Conservation (phyloP, 192 early-diverging fungal species). For the Coemansia interrupta region DNA sequence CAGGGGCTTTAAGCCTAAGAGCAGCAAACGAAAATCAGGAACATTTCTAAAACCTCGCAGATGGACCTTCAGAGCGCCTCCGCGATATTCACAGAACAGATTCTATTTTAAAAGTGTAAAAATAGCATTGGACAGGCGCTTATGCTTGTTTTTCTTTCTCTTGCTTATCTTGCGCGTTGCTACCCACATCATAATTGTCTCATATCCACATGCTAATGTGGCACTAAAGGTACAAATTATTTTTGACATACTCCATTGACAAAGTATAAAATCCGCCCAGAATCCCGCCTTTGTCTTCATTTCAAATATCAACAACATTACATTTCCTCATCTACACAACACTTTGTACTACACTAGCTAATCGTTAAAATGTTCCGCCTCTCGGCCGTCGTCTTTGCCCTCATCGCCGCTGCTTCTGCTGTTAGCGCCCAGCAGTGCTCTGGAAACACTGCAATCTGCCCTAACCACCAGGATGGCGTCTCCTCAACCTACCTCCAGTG, state of each 20-base stretch:
- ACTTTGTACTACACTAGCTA: too few species aligned
- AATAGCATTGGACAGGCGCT: not conserved
- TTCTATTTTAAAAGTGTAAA: constrained; percentile 4
- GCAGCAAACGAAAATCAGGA: too few species aligned
- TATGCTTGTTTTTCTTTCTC: constrained; percentile 1
- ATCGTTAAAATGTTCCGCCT: constrained; percentile 5
- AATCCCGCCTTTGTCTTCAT: not conserved
- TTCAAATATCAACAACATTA: not conserved
- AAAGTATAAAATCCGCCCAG: not conserved
- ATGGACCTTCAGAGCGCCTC: not conserved
- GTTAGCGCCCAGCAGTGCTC: constrained; percentile 24
- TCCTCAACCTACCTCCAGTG: constrained; percentile 46
- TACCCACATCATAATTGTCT: constrained; percentile 2
- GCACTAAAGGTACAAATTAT: not conserved
- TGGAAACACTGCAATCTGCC: constrained; percentile 39
- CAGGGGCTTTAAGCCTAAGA: too few species aligned
- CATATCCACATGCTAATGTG: constrained; percentile 1
- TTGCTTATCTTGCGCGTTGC: not conserved
- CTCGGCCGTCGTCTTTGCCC: constrained; percentile 6
- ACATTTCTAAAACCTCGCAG: too few species aligned
- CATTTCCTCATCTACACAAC: not conserved
- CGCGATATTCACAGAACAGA: not conserved
- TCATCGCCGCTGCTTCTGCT: constrained; percentile 7
- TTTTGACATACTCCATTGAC: not conserved
- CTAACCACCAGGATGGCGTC: constrained; percentile 38